Evolutionary conservation across 177 flowering plant genomes (phyloP), one percentile per base, ranked within the genome.

Genomic region (Tripterygium wilfordii): DNA sequence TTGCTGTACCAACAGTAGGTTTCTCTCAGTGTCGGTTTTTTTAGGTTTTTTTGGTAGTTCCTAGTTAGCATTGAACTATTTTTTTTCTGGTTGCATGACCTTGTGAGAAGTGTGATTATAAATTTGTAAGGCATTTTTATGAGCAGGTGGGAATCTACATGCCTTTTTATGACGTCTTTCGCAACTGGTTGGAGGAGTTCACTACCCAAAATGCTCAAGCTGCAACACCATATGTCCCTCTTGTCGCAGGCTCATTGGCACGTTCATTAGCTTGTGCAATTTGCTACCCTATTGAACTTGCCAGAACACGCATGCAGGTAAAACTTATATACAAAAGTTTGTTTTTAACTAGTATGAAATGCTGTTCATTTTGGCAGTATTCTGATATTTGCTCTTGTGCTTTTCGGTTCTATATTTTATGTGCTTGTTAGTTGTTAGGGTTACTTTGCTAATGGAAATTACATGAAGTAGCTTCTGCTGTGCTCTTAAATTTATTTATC

Each of bases 251-350:
- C 15, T 45, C 77, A 26, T 30, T 70, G 51, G 75, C 78, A 14
- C 69, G 75, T 20, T 66, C 78, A 1, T 52, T 75, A 19, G 80
- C 77, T 36, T 71, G 80, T 42, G 54, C 69, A 25, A 53, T 66
- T 40, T 75, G 77, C 45, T 75, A 71, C 27, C 80, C 80, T 21
- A 67, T 75, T 60, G 80, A 75, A 59, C 74, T 75, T 46, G 80
- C 80, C 7, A 63, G 72, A 53, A 75, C 80, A 9, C 66, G 80
- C 43, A 75, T 71, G 77, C 80, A 75, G 80, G 80, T 71, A 53
- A 40, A 40, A 24, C 4, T 23, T 24, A 20, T 36, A 15, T n/a
- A 10, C 22, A 16, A 8, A 27, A 15, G n/a, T n/a, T n/a, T n/a
- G n/a, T n/a, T n/a, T n/a, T n/a, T n/a, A n/a, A n/a, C n/a, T n/a